These are phyloP conservation scores for Haplographium delicatum DNA, from an alignment of 495 filamentous ascomycete species.

Conservation along the genomic window DNA sequence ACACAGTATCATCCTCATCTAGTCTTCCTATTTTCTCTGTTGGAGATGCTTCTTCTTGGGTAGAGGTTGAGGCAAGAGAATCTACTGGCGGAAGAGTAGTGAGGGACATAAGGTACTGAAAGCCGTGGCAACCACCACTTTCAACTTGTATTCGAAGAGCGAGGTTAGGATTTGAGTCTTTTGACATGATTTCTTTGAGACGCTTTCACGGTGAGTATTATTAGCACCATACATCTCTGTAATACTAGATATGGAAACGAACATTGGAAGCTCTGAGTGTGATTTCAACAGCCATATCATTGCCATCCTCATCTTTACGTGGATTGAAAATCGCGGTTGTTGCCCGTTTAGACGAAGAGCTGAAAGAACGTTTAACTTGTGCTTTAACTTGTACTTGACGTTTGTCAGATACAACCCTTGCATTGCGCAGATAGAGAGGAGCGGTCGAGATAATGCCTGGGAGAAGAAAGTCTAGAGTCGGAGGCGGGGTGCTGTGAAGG, in stretches of 20 bases:
- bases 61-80: slow-evolving; percentile 1
- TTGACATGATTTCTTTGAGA: slow-evolving; percentile 62
- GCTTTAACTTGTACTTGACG: no score
- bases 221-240: slow-evolving; percentile 12
- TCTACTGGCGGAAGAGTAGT: slow-evolving; percentile 45
- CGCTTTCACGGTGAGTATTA: slow-evolving; percentile 37
- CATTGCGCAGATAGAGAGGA: neutral
- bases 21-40: slow-evolving; percentile 33
- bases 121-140: slow-evolving; percentile 92
- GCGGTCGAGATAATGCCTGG: slow-evolving; percentile 3
- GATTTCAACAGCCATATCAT: slow-evolving; percentile 72
- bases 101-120: slow-evolving; percentile 93
- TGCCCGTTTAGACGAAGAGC: slow-evolving; percentile 2
- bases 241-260: slow-evolving; percentile 28
- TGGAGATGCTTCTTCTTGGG: slow-evolving; percentile 6
- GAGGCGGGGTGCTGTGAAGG: slow-evolving; percentile 12
- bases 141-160: slow-evolving; percentile 87
- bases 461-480: slow-evolving; percentile 24
- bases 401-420: neutral
- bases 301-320: slow-evolving; percentile 69
- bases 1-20: slow-evolving; percentile 75
- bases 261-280: slow-evolving; percentile 77
- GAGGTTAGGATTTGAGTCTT: slow-evolving; percentile 74
- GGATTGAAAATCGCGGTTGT: slow-evolving; percentile 47
- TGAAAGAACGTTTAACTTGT: slow-evolving; percentile 6